Base-by-base conservation (phyloP, 2,329 filamentous ascomycete genomes). In the Beauveria asiatica region DNA sequence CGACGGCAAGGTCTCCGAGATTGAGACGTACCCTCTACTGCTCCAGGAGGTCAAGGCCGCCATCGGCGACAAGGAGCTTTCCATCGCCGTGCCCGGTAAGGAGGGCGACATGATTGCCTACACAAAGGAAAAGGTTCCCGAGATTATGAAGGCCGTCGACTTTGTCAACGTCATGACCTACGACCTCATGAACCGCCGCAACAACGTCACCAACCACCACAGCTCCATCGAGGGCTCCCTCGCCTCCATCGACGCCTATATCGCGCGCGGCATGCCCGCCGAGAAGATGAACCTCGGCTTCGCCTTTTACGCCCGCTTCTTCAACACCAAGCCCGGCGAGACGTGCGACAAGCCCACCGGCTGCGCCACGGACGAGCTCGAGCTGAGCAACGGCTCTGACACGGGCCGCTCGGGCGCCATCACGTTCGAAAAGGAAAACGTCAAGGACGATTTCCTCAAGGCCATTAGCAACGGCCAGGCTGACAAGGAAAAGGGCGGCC, bases 151-250 rank as follows among this genome's bases (percentile, higher is more conserved):
- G 13, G 75, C 77, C 1, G 79, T 89, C 19, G 85, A 90, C 68
- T 86, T 84, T 67, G 76, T 89, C 67, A 89, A 89, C 53, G 73
- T 90, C 64, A 89, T 89, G 86, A 79, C 81, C 9, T 90, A 90
- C 69, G 87, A 90, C 67, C 69, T 90, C 52, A 86, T 88, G 80
- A 89, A 89, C 73, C 84, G 87, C 11, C 82, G 88, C n/a, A 84
- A 89, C 69, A 82, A 75, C 54, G 70, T 77, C 21, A 90, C 87
- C 2, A 79, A 77, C 30, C 87, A 90, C 68, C 86, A 89, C 66
- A 82, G 80, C 10, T 83, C 84, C 6, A 73, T 88, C 25, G 66
- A 75, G 54, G 77, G 76, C 13, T 84, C 85, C 9, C 67, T 82
- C 1, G 74, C 79, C 5, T 74, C 81, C 0, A 70, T 90, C 67